phyloP scores from a whole-genome alignment of 805 yeast genomes.

The Kregervanrija fluxuum region DNA sequence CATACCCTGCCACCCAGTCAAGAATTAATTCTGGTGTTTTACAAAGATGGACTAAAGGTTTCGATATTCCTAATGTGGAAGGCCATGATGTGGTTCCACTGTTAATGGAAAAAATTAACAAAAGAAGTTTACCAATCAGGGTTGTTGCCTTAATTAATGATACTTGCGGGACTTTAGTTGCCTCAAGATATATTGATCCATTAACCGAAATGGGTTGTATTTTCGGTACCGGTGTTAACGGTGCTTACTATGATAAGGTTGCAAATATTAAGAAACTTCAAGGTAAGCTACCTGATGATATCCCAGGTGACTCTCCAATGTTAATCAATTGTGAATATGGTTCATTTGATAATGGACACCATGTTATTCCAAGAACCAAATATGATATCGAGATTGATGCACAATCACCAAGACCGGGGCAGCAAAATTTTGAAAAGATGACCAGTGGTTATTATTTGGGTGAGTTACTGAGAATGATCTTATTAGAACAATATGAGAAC shows the following conservation, averaged over 20 bases:
- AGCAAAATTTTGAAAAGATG: conserved; percentile 97
- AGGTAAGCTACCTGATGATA: conserved; percentile 64
- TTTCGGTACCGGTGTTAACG: conserved; percentile 98
- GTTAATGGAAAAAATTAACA: conserved; percentile 69
- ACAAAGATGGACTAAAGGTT: conserved; percentile 99
- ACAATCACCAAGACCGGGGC: conserved; percentile 94
- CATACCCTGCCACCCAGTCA: conserved; percentile 82
- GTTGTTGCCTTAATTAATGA: conserved; percentile 95
- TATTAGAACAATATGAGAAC: conserved; percentile 64
- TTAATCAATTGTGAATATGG: conserved; percentile 99
- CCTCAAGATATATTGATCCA: conserved; percentile 89
- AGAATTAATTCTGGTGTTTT: conserved; percentile 81
- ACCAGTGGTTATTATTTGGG: conserved; percentile 96
- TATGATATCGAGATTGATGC: conserved; percentile 78
- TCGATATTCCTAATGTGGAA: conserved; percentile 91
- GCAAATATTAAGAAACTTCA: conserved; percentile 75
- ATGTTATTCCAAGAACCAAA: conserved; percentile 81
- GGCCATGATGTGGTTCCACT: conserved; percentile 92
- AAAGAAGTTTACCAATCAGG: conserved; percentile 67
- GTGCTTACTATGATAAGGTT: conserved; percentile 86
- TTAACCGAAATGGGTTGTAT: conserved; percentile 93
- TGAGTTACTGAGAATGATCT: conserved; percentile 76
- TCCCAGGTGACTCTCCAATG: conserved; percentile 67
- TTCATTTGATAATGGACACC: conserved; percentile 91
- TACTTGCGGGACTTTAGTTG: conserved; percentile 95